Base-by-base conservation (phyloP, 1,284 basidiomycete genomes). In the Puccinia novopanici region DNA sequence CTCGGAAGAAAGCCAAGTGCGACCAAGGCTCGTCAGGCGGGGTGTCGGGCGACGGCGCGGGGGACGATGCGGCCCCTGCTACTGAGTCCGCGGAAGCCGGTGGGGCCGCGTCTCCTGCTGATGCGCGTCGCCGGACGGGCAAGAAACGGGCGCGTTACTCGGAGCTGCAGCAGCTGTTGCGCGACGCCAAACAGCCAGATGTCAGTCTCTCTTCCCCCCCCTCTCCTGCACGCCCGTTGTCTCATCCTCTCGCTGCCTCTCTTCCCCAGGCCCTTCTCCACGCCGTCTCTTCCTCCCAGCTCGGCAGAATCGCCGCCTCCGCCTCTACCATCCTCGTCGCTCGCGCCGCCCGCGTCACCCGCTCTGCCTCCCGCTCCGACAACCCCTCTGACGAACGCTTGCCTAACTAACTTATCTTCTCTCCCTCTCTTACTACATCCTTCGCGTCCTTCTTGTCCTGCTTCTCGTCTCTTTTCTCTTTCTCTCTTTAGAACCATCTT, bases 1-100 rank as follows among this genome's bases (percentile, higher is more conserved):
- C 68, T 71, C 68, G 68, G 12, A 71, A 71, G 54, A 71, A 71
- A 54, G 27, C 52, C 45, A 52, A 55, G 54, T 37, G 48, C 68
- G 17, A 24, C 52, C 48, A 54, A 52, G 24, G 19, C 15, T 71
- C 63, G 48, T 34, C 50, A 9, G 54, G 68, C 52, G 27, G 4
- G 4, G 34, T 34, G 34, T 4, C 34, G 34, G 34, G 4, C 2
- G 34, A 34, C 34, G 4, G 2, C 4, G 34, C 34, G 34, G n/a
- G n/a, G n/a, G 34, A 34, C 34, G 34, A 34, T 34, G 34, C 34
- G n/a, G 17, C n/a, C 52, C 68, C 22, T 30, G 30, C 15, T 17
- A 8, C 9, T 30, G 15, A 45, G 10, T 55, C 50, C n/a, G 50
- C 48, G 8, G 30, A 34, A 4, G 17, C 50, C 13, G 19, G 27